These are phyloP conservation scores for Yamagishiella unicocca DNA, from an alignment of 139 green algal species.

Conservation along the genomic window DNA sequence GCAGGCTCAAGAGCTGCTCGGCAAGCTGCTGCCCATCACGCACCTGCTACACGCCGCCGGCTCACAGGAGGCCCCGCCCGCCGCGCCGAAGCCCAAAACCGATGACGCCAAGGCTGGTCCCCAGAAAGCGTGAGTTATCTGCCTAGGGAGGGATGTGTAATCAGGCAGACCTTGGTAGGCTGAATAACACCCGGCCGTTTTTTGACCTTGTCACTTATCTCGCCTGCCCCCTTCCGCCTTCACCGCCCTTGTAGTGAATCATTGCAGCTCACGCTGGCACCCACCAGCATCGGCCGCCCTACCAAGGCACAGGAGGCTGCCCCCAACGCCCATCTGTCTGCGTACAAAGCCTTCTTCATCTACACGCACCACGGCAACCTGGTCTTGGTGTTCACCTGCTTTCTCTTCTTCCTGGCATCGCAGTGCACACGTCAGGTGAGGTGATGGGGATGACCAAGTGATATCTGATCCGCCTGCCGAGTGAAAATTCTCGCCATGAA, in stretches of 20 bases:
- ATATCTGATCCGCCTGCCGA: no score
- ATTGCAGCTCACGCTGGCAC: conserved; percentile 23
- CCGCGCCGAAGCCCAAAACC: conserved; percentile 49
- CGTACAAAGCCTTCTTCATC: conserved; percentile 46
- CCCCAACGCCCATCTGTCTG: not conserved
- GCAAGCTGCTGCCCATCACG: conserved; percentile 59
- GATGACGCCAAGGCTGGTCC: conserved; percentile 13
- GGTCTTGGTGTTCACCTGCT: conserved; percentile 47
- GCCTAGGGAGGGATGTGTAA: not conserved
- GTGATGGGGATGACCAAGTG: no score
- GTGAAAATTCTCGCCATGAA: no score
- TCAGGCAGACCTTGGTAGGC: not conserved
- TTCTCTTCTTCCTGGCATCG: conserved; percentile 67
- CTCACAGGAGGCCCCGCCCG: conserved; percentile 55
- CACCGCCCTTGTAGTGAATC: conserved; percentile 43
- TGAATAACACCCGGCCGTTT: no score
- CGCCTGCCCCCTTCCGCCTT: not conserved
- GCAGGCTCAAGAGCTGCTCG: conserved; percentile 58
- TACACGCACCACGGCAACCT: conserved; percentile 50
- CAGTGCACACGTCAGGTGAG: conserved; percentile 59
- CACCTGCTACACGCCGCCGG: conserved; percentile 70
- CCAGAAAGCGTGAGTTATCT: conserved; percentile 21
- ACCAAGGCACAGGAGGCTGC: not conserved
- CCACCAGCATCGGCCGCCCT: conserved; percentile 14
- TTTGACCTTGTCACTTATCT: no score